phyloP scores from a whole-genome alignment of 2,329 filamentous ascomycete species.

The Aureobasidium lini region DNA sequence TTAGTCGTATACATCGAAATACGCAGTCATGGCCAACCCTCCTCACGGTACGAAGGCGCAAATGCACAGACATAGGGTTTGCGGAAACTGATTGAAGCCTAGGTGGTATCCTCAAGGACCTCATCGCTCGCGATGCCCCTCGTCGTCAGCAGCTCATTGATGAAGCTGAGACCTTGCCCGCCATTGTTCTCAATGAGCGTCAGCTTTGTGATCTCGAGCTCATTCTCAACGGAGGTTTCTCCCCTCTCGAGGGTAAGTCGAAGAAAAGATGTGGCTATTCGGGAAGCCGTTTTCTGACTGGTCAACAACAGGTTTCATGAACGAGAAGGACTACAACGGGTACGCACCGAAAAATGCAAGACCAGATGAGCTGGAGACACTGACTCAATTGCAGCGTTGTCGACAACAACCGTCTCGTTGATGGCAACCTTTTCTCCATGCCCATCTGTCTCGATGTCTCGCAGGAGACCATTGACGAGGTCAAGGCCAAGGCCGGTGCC shows the following conservation, averaged over 20 bases:
- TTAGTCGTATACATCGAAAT: neutral
- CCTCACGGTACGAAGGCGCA: constrained; percentile 37
- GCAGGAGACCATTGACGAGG: constrained; percentile 64
- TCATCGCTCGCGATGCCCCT: constrained; percentile 85
- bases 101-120: constrained; percentile 95
- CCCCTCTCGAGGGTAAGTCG: constrained; percentile 81
- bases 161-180: constrained; percentile 81
- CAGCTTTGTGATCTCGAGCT: constrained; percentile 97
- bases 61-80: constrained; percentile 5
- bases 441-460: constrained; percentile 89
- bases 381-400: constrained; percentile 61
- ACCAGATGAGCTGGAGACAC: constrained; percentile 12
- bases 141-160: constrained; percentile 69
- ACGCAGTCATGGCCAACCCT: constrained; percentile 40
- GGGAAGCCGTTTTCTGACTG: neutral
- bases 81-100: constrained; percentile 19
- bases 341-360: constrained; percentile 36
- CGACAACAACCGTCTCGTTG: constrained; percentile 73
- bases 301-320: constrained; percentile 74
- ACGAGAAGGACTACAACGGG: constrained; percentile 93
- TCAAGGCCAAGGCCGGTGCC: constrained; percentile 69
- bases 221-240: constrained; percentile 96
- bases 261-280: constrained; percentile 20
- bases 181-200: constrained; percentile 78
- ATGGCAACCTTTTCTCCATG: constrained; percentile 90